Evolutionary conservation across 2,329 filamentous ascomycete species (phyloP), one percentile per base, ranked within the genome.

Genomic region (Pseudogymnoascus sp.): DNA sequence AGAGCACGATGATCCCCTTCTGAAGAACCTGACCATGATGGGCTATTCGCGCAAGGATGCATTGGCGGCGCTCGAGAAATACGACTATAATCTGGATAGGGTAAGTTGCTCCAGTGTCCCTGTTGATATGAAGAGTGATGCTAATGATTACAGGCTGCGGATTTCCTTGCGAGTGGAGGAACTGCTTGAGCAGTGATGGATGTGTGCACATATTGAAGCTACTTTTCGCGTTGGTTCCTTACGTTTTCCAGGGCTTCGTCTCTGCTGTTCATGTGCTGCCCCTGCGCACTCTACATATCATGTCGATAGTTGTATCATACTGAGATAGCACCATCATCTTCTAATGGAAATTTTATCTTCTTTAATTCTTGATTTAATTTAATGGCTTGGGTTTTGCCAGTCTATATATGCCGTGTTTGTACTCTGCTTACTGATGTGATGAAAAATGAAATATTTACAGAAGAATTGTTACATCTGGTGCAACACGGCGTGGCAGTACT

Each of bases 41-140:
- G 93, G 93, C 0, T 97, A 96, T 73, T 77, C 85, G 3, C 82
- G 93, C 31, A 78, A 81, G 6, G 86, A 90, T 60, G 89, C 91
- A 14, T 78, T 97, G 37, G 80, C 81, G 60, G 93, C 95, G 23
- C 78, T 97, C 73, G 93, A 97, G 80, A 93, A 93, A 75, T 96
- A 90, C 74, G 92, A 97, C 77, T 97, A 97, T 77, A 95, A 97
- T 75, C 83, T 97, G 73, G 92, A 96, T 77, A 91, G 90, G 85
- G 93, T 96, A 78, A 78, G 86, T 79, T 63, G 14, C 16, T 66
- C 37, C 59, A 23, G 5, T 56, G 9, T 5, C 16, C 16, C 3
- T 34, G 2, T 56, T 56, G 16, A 34, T 7, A 12, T 56, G n/a
- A 21, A 34, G n/a, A 9, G 5, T 8, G 9, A 59, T 42, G 28